Conservation (phyloP, 2,329 filamentous ascomycete genomes). For the Fusarium avenaceum region DNA sequence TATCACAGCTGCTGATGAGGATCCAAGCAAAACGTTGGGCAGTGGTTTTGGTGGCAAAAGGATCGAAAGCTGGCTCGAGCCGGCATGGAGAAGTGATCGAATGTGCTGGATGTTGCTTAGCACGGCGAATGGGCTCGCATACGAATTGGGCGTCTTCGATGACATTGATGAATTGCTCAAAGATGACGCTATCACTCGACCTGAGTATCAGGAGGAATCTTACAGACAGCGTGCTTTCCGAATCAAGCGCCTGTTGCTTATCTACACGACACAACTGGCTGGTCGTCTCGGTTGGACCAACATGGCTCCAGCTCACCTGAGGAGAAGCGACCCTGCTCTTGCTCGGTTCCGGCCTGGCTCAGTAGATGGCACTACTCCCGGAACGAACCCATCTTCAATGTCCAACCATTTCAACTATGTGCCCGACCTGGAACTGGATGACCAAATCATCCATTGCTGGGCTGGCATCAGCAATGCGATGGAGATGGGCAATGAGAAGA, state of each 20-base stretch:
- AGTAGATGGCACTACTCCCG: conserved; percentile 70
- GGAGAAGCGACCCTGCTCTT: conserved; percentile 70
- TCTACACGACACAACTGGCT: conserved; percentile 94
- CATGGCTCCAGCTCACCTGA: conserved; percentile 82
- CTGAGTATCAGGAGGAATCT: conserved; percentile 79
- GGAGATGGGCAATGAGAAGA: conserved; percentile 87
- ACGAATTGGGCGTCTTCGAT: conserved; percentile 96
- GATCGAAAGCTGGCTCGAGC: conserved; percentile 96
- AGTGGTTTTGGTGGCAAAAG: conserved; percentile 82
- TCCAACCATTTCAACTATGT: conserved; percentile 75
- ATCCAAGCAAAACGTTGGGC: conserved; percentile 51
- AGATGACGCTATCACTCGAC: conserved; percentile 69
- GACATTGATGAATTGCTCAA: conserved; percentile 80
- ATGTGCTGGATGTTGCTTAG: conserved; percentile 99
- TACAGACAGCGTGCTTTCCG: conserved; percentile 84
- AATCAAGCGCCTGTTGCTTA: conserved; percentile 86
- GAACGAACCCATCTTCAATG: conserved; percentile 68
- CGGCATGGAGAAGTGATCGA: conserved; percentile 91
- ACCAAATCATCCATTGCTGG: conserved; percentile 88
- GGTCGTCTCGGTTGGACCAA: conserved; percentile 92
- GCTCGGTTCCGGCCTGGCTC: conserved; percentile 64
- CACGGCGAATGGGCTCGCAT: conserved; percentile 88
- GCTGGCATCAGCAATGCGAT: conserved; percentile 92
- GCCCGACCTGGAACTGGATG: conserved; percentile 74
- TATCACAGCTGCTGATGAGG: conserved; percentile 55